Percentiles rank a stretch among this genome's conserved stretches.
These are phyloP conservation scores for Ceratocystis smalleyi DNA, from an alignment of 2,329 filamentous ascomycete species.

Conservation along the genomic window DNA sequence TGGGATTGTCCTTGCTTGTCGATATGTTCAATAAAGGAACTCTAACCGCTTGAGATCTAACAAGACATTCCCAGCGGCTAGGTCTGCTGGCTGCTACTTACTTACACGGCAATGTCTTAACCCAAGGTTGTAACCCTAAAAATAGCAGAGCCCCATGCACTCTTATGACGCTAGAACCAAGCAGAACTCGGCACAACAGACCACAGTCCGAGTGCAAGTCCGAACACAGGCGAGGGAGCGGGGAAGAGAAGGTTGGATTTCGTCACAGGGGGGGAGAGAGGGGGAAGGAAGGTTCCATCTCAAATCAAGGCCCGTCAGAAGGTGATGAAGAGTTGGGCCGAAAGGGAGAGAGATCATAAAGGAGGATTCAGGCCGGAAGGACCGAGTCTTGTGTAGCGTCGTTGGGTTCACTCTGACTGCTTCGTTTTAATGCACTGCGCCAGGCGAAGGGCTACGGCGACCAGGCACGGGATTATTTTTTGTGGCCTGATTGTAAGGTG, in stretches of 20 bases:
- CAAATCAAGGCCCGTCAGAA: not conserved
- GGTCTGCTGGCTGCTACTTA: too few relatives aligned
- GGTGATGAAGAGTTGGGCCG: not conserved
- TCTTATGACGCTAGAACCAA: not conserved
- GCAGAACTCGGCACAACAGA: not conserved
- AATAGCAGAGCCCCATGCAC: not conserved
- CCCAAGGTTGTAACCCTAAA: not conserved
- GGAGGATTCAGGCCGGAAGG: not conserved
- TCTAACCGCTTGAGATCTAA: too few relatives aligned
- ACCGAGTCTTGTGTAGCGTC: not conserved
- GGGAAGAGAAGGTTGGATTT: not conserved
- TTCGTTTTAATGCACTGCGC: not conserved
- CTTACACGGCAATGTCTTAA: not conserved
- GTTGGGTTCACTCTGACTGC: not conserved
- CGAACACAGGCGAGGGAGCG: not conserved
- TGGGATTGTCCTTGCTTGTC: too few relatives aligned
- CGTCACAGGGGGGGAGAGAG: not conserved
- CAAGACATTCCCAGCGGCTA: too few relatives aligned
- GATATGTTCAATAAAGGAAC: too few relatives aligned
- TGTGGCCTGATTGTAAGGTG: too few relatives aligned
- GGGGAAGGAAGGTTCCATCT: not conserved
- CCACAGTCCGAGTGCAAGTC: not conserved
- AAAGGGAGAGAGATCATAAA: not conserved
- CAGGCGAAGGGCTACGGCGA: too few relatives aligned
- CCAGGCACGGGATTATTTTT: too few relatives aligned